Evolutionary conservation across 2,329 filamentous ascomycete species (phyloP).

Genomic region (Penicillium verrucosum): DNA sequence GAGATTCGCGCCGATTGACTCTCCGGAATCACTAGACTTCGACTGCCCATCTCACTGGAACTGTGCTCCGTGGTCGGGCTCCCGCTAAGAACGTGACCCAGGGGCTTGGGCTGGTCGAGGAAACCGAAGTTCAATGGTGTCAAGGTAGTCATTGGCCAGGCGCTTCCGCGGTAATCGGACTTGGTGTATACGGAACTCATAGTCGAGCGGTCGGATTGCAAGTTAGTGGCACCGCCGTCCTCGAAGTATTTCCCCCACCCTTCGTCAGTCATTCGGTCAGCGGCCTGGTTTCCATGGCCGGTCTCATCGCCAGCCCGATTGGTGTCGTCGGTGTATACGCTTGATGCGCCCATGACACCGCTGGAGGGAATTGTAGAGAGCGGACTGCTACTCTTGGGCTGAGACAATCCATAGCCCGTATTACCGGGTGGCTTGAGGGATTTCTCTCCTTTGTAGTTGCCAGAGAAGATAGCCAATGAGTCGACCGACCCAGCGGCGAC

Average conservation of each 20-base stretch:
- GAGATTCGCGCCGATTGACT: constrained; percentile 45
- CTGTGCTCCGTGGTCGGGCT: constrained; percentile 43
- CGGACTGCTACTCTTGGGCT: constrained; percentile 25
- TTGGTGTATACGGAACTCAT: constrained; percentile 29
- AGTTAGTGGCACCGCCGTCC: constrained; percentile 30
- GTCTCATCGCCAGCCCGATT: constrained; percentile 19
- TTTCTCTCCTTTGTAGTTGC: constrained; percentile 35
- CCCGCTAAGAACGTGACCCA: constrained; percentile 40
- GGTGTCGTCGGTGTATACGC: constrained; percentile 19
- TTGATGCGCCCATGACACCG: constrained; percentile 21
- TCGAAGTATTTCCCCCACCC: constrained; percentile 51
- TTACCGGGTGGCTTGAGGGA: constrained; percentile 25
- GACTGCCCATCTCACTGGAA: constrained; percentile 25
- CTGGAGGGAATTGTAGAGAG: constrained; percentile 33
- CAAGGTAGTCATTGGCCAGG: constrained; percentile 41
- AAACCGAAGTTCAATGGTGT: constrained; percentile 37
- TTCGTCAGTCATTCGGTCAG: constrained; percentile 45
- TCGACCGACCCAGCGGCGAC: constrained; percentile 35
- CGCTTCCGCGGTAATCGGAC: constrained; percentile 39
- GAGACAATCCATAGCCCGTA: constrained; percentile 20
- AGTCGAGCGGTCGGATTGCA: constrained; percentile 28
- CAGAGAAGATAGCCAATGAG: constrained; percentile 42
- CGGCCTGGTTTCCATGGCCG: constrained; percentile 21
- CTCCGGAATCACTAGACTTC: constrained; percentile 36
- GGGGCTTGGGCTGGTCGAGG: constrained; percentile 38